phyloP scores from a whole-genome alignment of 306 rosid species.

The Urtica urens region DNA sequence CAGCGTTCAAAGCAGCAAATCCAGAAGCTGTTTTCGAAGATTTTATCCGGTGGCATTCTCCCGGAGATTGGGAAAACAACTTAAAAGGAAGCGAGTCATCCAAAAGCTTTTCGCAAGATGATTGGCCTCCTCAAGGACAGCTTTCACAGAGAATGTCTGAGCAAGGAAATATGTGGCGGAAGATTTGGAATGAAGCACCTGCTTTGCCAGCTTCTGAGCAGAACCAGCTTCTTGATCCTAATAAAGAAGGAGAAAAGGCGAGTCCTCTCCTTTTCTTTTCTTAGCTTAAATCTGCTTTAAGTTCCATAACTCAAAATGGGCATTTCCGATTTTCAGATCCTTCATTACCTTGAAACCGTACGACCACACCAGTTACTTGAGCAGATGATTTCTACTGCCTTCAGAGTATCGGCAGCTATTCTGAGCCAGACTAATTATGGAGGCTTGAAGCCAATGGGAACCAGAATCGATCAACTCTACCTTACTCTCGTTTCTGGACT shows the following conservation, averaged over 20 bases:
- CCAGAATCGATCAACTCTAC: constrained; percentile 73
- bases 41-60: constrained; percentile 99
- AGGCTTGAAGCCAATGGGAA: constrained; percentile 59
- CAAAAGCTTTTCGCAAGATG: constrained; percentile 23
- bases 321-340: constrained; percentile 40
- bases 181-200: constrained; percentile 67
- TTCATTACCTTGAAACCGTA: constrained; percentile 87
- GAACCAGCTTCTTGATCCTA: constrained; percentile 84
- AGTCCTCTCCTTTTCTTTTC: constrained; percentile 1
- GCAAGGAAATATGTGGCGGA: constrained; percentile 81
- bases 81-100: constrained; percentile 30
- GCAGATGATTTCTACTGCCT: constrained; percentile 86
- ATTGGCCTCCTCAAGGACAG: constrained; percentile 74
- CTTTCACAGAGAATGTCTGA: constrained; percentile 97
- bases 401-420: constrained; percentile 72
- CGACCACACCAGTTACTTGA: constrained; percentile 76
- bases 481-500: constrained; percentile 50
- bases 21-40: constrained; percentile 90
- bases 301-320: constrained; percentile 10
- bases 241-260: constrained; percentile 95
- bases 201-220: constrained; percentile 76
- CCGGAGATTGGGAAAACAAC: constrained; percentile 82
- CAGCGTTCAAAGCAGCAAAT: constrained; percentile 95
- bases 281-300: neutral
- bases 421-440: constrained; percentile 66